Percentiles rank a stretch among this genome's conserved stretches.
Evolutionary conservation across 495 filamentous ascomycete genomes (phyloP).

Genomic region (Neurospora sp.): DNA sequence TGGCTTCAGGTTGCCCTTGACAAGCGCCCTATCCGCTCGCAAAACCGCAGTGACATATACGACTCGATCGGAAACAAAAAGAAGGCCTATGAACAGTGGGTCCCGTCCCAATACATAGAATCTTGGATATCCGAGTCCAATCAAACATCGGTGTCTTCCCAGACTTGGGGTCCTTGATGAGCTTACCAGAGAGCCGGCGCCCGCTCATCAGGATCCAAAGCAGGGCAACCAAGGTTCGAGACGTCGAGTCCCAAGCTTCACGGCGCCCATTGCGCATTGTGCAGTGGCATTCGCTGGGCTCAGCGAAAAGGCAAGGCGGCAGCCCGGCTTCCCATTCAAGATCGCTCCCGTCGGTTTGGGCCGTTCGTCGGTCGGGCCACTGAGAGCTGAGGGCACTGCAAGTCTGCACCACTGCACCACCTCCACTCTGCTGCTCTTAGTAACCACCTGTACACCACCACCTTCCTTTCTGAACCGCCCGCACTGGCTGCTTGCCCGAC

Average conservation of each 20-base stretch:
- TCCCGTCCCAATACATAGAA: neutral
- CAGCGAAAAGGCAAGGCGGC: neutral
- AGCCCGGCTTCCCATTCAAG: neutral
- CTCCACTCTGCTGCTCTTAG: neutral
- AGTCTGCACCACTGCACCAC: neutral
- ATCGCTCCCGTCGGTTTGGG: neutral
- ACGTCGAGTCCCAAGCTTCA: neutral
- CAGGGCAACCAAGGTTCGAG: neutral
- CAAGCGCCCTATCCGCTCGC: neutral
- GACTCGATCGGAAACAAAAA: neutral
- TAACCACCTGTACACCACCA: neutral
- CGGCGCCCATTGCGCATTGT: neutral
- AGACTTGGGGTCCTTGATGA: neutral
- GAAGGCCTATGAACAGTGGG: neutral
- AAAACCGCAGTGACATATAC: neutral
- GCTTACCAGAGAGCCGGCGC: neutral
- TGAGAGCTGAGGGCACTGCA: neutral
- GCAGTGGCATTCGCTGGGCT: neutral
- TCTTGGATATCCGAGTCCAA: neutral
- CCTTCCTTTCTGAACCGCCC: neutral
- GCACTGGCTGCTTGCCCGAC: neutral
- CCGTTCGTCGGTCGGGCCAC: neutral
- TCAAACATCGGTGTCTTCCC: neutral
- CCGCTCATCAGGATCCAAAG: neutral
- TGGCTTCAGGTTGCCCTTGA: neutral